These are phyloP conservation scores for Limnanthes douglasii DNA, from an alignment of 345 rosid genomes.

Conservation along the genomic window DNA sequence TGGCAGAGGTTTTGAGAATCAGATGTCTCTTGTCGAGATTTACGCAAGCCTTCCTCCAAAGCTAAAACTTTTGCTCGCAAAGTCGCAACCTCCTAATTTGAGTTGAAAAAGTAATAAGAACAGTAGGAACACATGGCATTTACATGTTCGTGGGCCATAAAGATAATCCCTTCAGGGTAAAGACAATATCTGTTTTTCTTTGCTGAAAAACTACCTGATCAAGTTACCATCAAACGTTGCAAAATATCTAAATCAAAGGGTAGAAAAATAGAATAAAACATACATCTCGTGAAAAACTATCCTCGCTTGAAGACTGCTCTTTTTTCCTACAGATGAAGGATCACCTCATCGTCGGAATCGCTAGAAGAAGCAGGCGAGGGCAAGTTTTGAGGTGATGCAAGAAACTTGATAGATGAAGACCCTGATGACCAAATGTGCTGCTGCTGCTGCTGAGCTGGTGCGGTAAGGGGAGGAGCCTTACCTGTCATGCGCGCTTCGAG, in stretches of 20 bases:
- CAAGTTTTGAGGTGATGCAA: conserved; percentile 23
- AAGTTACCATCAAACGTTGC: background rate
- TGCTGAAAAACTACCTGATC: too few relatives aligned
- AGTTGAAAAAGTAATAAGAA: conserved; percentile 5
- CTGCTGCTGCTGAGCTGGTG: conserved; percentile 12
- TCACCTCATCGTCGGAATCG: conserved; percentile 84
- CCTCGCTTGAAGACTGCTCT: conserved; percentile 38
- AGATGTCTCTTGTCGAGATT: conserved; percentile 55
- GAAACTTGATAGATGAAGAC: conserved; percentile 32
- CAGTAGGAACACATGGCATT: too few relatives aligned
- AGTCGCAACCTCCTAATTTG: conserved; percentile 34
- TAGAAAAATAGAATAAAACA: background rate
- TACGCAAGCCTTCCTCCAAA: conserved; percentile 72
- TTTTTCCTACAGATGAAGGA: conserved; percentile 28
- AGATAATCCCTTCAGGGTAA: too few relatives aligned
- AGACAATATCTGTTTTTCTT: too few relatives aligned
- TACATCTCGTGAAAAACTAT: conserved; percentile 30
- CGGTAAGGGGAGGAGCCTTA: conserved; percentile 30
- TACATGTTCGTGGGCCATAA: too few relatives aligned
- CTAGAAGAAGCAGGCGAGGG: conserved; percentile 42
- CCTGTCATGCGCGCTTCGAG: conserved; percentile 99
- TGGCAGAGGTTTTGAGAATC: conserved; percentile 35
- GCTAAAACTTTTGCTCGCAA: conserved; percentile 45
- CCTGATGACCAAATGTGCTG: conserved; percentile 33
- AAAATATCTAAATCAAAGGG: background rate